A percentile compares a stretch with the other conserved stretches of the same genome.
These are phyloP conservation scores for Blastomyces percursus DNA, from an alignment of 2,329 filamentous ascomycete genomes.

Conservation along the genomic window DNA sequence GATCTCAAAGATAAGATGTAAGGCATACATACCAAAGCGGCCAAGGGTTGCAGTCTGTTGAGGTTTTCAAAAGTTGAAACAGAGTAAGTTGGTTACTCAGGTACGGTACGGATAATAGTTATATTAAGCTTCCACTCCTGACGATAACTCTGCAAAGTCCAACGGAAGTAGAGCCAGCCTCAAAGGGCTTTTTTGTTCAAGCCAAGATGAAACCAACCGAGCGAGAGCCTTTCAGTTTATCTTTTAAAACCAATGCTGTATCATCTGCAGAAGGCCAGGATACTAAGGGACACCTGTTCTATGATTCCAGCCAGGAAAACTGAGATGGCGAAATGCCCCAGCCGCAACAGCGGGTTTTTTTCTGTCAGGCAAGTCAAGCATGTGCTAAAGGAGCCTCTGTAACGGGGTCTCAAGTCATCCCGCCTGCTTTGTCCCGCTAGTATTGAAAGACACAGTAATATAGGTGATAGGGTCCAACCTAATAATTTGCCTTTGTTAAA, in stretches of 20 bases:
- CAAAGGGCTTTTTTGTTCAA: neutral
- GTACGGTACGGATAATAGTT: neutral
- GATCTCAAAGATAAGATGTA: neutral
- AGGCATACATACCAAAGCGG: neutral
- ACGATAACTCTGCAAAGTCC: neutral
- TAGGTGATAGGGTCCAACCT: too few relatives aligned
- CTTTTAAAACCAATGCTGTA: neutral
- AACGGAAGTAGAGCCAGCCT: neutral
- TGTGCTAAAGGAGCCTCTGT: too few relatives aligned
- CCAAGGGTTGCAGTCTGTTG: neutral
- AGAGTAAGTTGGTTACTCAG: neutral
- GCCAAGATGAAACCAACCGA: neutral
- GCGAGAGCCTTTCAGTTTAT: neutral
- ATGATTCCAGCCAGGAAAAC: neutral
- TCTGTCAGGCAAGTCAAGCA: neutral
- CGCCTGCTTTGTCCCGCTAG: too few relatives aligned
- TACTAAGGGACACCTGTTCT: neutral
- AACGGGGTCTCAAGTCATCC: too few relatives aligned
- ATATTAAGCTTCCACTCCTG: neutral
- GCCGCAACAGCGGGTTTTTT: neutral
- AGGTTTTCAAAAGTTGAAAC: neutral
- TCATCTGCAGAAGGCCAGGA: neutral
- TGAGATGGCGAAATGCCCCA: neutral
- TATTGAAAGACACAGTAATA: too few relatives aligned
- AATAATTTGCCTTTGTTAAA: too few relatives aligned